Conservation (phyloP, 345 rosid species). For the Salix purpurea region DNA sequence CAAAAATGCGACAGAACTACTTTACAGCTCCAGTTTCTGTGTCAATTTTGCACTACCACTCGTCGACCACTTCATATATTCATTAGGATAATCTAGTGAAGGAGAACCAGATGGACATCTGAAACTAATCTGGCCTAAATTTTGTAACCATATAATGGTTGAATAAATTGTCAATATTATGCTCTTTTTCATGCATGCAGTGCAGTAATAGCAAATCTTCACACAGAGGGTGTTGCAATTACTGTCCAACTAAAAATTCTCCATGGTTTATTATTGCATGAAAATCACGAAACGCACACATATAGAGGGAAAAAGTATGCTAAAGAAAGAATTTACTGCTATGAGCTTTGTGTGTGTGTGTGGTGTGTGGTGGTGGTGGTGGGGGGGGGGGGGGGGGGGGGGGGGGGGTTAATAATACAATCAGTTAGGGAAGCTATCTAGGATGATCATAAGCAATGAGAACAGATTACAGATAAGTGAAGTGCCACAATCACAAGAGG, state of each 20-base stretch:
- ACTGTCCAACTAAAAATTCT: background rate
- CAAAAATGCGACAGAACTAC: background rate
- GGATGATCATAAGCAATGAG: background rate
- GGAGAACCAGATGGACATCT: background rate
- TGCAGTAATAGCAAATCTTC: background rate
- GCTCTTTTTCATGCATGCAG: background rate
- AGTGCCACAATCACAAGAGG: background rate
- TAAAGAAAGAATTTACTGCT: background rate
- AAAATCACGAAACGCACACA: background rate
- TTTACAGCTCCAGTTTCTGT: background rate
- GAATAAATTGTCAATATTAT: background rate
- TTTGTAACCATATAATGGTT: background rate
- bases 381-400: too few relatives aligned
- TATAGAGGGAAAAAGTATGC: background rate
- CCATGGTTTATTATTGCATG: background rate
- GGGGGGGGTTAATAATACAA: background rate
- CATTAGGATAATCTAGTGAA: background rate
- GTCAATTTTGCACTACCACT: background rate
- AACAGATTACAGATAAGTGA: background rate
- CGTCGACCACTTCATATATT: background rate
- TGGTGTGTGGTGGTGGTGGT: too few relatives aligned
- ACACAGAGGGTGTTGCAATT: background rate
- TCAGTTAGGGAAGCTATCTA: background rate
- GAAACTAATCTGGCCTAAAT: background rate
- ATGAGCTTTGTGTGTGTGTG: background rate